A percentile compares a stretch with the other conserved stretches of the same genome.
Conservation (phyloP, 2,329 filamentous ascomycete species). For the Myriosclerotinia duriaeana region DNA sequence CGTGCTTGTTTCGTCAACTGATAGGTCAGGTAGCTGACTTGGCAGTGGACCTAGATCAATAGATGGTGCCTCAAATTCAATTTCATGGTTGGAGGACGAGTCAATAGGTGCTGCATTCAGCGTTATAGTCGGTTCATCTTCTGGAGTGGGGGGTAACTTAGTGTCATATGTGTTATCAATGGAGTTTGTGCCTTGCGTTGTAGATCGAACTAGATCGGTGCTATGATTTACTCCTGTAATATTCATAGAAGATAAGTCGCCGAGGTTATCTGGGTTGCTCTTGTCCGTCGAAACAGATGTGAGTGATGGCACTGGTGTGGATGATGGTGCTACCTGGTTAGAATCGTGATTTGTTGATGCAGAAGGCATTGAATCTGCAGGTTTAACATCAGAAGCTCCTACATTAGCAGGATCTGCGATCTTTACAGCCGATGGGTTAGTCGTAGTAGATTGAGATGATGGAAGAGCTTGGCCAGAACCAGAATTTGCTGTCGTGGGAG, state of each 20-base stretch:
- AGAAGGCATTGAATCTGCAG: not conserved
- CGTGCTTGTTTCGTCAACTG: fast-evolving
- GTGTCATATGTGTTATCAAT: not conserved
- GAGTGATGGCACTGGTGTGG: not conserved
- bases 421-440: not conserved
- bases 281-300: not conserved
- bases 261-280: not conserved
- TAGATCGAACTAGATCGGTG: not conserved
- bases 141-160: not conserved
- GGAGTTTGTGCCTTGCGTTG: not conserved
- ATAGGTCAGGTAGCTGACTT: not conserved
- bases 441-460: not conserved
- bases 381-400: not conserved
- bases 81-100: not conserved
- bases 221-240: not conserved
- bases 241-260: not conserved
- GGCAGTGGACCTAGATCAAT: not conserved
- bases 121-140: not conserved
- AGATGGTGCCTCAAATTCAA: not conserved
- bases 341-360: not conserved
- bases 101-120: not conserved
- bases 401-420: not conserved
- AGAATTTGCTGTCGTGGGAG: not conserved
- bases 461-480: not conserved
- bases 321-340: not conserved